Base-by-base conservation (phyloP, 306 rosid genomes). In the Vigna radiata region DNA sequence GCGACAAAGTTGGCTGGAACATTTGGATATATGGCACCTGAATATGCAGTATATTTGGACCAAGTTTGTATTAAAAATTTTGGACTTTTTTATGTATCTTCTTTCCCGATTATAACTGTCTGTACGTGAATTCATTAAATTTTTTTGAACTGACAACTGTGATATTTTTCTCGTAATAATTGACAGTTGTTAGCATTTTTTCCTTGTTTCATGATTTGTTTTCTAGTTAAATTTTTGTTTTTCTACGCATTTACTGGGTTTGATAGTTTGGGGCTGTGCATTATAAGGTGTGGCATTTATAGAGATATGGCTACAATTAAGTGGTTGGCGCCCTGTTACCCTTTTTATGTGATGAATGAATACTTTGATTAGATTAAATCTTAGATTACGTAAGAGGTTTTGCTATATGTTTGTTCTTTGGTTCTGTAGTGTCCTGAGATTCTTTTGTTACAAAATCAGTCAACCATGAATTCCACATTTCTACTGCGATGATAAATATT, bases 21-120 rank as follows among this genome's bases (percentile, higher is more conserved):
- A 14, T 92, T 92, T 14, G 97, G 97, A 25, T 92, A 92, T 86
- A 87, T 92, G 37, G 97, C 97, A 46, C 97, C 97, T 72, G 97
- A 92, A 80, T 92, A 92, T 80, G 97, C 97, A 60, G 96, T 92
- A 87, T 50, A 14, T 3, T 9, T 21, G 70, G 81, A 61, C 74
- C 50, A 52, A 29, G 19, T 1, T 37, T 37, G 9, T 37, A 46
- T 55, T 66, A 19, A 5, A 33, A 61, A 19, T 73, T 19, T 2
- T n/a, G 12, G 17, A 13, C 41, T 12, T 80, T 10, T 29, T 53
- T 79, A 39, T 21, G 27, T 16, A 16, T 33, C 63, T 47, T 44
- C 48, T 18, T 25, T 27, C 52, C 41, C 12, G 41, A 53, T 43
- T 58, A 69, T 69, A 58, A 29, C 53, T 58, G 17, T n/a, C 2